Evolutionary conservation across 2,329 filamentous ascomycete genomes (phyloP).

Genomic region (Beauveria sp.): DNA sequence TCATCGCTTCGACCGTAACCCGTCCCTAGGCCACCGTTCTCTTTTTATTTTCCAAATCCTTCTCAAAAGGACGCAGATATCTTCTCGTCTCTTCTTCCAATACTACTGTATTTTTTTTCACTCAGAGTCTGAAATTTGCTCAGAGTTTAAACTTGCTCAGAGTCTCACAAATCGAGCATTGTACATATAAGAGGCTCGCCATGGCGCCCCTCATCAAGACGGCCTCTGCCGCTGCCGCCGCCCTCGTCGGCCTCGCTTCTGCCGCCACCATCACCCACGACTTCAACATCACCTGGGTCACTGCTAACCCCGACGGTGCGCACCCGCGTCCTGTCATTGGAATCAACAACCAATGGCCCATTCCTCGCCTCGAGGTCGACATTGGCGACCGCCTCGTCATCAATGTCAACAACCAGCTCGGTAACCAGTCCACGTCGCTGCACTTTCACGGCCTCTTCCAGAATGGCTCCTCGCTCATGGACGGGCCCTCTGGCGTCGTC

Average conservation of each 20-base stretch:
- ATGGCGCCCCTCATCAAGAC: constrained; percentile 5
- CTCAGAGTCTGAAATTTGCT: too few relatives aligned
- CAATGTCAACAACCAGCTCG: constrained; percentile 50
- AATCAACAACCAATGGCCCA: constrained; percentile 70
- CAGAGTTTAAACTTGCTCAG: not conserved
- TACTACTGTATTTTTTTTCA: not conserved
- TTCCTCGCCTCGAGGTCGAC: constrained; percentile 56
- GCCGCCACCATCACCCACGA: constrained; percentile 50
- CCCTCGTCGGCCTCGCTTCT: constrained; percentile 18
- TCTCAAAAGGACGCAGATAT: constrained; percentile 8
- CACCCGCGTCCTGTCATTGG: constrained; percentile 61
- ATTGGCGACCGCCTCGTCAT: constrained; percentile 55
- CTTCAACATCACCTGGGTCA: constrained; percentile 66
- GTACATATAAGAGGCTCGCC: not conserved
- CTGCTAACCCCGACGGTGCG: constrained; percentile 61
- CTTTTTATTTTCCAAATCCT: not conserved
- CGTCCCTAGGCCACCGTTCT: not conserved
- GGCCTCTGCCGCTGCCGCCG: constrained; percentile 6
- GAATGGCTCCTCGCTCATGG: constrained; percentile 62
- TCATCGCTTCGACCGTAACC: not conserved
- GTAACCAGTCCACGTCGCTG: constrained; percentile 55
- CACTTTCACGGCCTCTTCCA: constrained; percentile 67
- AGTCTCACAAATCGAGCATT: not conserved
- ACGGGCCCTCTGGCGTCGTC: constrained; percentile 58
- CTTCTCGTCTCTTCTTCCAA: not conserved